Evolutionary conservation across 257 asterid species (phyloP).

Genomic region (Petunia axillaris): DNA sequence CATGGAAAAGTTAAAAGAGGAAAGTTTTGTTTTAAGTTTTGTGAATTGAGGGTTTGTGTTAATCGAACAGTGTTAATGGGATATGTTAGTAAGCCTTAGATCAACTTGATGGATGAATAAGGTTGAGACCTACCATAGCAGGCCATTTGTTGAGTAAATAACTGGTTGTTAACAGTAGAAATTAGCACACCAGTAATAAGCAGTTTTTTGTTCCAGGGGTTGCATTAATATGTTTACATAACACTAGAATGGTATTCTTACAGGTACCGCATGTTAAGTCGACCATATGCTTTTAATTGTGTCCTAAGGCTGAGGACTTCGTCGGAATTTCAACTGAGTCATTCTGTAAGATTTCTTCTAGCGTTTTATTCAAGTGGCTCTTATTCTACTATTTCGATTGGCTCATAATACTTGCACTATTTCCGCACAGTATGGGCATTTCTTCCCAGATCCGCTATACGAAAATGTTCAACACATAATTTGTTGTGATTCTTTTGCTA

Average conservation of each 20-base stretch:
- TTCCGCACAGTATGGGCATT: conserved; percentile 91
- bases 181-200: background rate
- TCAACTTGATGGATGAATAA: background rate
- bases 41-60: background rate
- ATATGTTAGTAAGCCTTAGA: background rate
- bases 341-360: conserved; percentile 62
- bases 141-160: conserved; percentile 12
- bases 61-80: background rate
- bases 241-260: conserved; percentile 42
- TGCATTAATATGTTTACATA: conserved; percentile 28
- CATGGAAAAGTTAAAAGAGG: background rate
- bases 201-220: background rate
- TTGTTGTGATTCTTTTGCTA: conserved; percentile 94
- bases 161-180: background rate
- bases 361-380: conserved; percentile 13
- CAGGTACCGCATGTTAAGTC: conserved; percentile 98
- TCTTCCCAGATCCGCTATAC: conserved; percentile 97
- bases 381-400: conserved; percentile 24
- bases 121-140: background rate
- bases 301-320: conserved; percentile 91
- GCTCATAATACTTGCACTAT: conserved; percentile 39
- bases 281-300: conserved; percentile 96
- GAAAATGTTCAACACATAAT: conserved; percentile 96
- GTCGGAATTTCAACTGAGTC: conserved; percentile 81
- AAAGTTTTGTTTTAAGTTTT: conserved; percentile 18